Percentiles rank a stretch among this genome's conserved stretches.
phyloP scores from a whole-genome alignment of 148 eudicot species.

The Vaccinium vitisidaea region DNA sequence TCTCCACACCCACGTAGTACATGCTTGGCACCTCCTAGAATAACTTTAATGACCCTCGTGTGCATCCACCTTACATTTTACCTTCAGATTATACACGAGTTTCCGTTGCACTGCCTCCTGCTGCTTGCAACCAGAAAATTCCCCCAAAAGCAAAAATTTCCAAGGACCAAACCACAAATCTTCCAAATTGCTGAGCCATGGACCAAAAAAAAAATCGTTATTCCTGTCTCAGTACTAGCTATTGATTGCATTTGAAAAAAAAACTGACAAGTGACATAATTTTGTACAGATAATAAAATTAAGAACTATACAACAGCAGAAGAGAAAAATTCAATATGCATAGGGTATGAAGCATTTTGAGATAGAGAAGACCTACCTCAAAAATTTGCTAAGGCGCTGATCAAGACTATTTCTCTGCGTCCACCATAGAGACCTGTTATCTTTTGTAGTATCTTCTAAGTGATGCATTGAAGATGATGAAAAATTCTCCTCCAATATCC shows the following conservation, averaged over 20 bases:
- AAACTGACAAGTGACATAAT: no score
- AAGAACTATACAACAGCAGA: background rate
- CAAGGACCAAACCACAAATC: constrained; percentile 79
- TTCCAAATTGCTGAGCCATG: constrained; percentile 60
- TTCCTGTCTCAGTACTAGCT: no score
- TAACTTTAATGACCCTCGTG: constrained; percentile 43
- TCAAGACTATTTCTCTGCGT: no score
- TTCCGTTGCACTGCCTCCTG: constrained; percentile 40
- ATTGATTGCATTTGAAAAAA: no score
- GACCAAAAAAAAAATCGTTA: background rate
- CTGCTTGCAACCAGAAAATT: constrained; percentile 45
- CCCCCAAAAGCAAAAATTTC: constrained; percentile 74
- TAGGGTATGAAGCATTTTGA: constrained; percentile 1
- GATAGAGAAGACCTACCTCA: background rate
- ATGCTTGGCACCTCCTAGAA: constrained; percentile 47
- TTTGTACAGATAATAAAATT: background rate
- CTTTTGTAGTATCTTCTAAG: no score
- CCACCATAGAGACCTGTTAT: no score
- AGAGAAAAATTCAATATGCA: background rate
- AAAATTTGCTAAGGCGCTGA: constrained; percentile 36
- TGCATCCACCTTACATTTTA: constrained; percentile 32
- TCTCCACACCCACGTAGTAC: constrained; percentile 32
- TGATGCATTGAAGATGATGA: no score
- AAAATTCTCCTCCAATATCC: no score
- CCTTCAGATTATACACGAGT: constrained; percentile 38